These are phyloP conservation scores for Niebla homalea DNA, from an alignment of 495 filamentous ascomycete genomes.

Conservation along the genomic window DNA sequence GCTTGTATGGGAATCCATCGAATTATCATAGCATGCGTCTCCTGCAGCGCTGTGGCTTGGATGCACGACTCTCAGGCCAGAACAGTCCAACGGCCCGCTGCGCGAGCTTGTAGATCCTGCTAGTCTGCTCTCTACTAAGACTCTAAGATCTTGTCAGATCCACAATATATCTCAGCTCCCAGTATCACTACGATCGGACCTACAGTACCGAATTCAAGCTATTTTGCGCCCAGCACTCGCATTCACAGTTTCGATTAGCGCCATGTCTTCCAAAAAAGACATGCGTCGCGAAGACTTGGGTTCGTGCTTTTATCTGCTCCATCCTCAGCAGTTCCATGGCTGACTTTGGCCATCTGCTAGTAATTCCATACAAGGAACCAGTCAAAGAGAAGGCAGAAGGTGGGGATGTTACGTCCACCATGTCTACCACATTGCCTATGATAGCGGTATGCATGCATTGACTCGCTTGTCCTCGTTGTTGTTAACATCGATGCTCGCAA, in stretches of 20 bases:
- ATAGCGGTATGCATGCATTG: conserved; percentile 48
- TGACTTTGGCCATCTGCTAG: conserved; percentile 21
- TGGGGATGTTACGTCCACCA: conserved; percentile 25
- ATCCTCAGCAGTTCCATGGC: background rate
- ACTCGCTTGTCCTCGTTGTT: background rate
- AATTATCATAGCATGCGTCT: no score
- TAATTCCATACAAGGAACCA: conserved; percentile 50
- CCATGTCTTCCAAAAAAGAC: conserved; percentile 68
- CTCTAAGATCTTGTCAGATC: background rate
- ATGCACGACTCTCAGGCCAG: no score
- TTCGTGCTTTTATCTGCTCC: conserved; percentile 20
- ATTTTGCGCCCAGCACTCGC: no score
- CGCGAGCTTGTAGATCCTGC: no score
- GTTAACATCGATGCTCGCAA: background rate
- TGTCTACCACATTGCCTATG: conserved; percentile 75
- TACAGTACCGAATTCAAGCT: no score
- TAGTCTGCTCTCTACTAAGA: no score
- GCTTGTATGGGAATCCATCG: no score
- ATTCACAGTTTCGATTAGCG: background rate
- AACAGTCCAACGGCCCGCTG: no score
- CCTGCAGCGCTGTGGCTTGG: no score
- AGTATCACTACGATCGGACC: no score
- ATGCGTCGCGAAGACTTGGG: conserved; percentile 76
- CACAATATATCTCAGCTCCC: no score
- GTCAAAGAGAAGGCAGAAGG: conserved; percentile 39